Base-by-base conservation (phyloP, 306 rosid species). In the Carpinus viminea region DNA sequence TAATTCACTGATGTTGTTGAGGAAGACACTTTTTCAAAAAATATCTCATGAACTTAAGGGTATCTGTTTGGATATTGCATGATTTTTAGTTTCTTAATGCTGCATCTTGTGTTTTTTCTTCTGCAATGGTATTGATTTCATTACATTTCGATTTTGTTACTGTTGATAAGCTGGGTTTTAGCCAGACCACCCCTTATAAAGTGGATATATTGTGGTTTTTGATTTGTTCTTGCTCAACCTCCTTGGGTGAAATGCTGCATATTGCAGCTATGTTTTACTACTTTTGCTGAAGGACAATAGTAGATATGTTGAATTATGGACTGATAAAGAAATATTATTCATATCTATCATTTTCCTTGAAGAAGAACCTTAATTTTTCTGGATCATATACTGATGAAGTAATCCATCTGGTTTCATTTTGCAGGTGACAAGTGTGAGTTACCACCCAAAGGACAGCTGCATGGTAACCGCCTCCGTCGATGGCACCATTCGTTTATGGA, bases 401-500 rank as follows among this genome's bases (percentile, higher is more conserved):
- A 75, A 70, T 57, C 50, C 43, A 21, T 4, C 20, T 46, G 68
- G 54, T 73, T 74, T 57, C 53, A 46, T 80, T 80, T 76, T 46
- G 47, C 88, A 95, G 98, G 97, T 95, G 61, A 95, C 98, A 13
- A 95, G 98, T 66, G 97, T 92, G 77, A 95, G 98, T 83, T 95
- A 91, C 84, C 98, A 95, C 77, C 97, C 91, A 8, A 87, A 80
- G 75, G 94, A 92, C 36, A 84, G 74, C 75, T 92, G 97, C 77
- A 90, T 92, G 97, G 62, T 88, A 74, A 89, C 96, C 54, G 83
- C 96, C 74, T 92, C 98, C 0, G 93, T 95, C 20, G 97, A 90
- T 78, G 93, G 97, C 80, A 88, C 85, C 62, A 80, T 92, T 75
- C 82, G 82, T 55, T 91, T 91, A 38, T 95, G 98, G 98, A 95